Evolutionary conservation across 2,329 filamentous ascomycete species (phyloP).

Genomic region (Sporothrix pallida): DNA sequence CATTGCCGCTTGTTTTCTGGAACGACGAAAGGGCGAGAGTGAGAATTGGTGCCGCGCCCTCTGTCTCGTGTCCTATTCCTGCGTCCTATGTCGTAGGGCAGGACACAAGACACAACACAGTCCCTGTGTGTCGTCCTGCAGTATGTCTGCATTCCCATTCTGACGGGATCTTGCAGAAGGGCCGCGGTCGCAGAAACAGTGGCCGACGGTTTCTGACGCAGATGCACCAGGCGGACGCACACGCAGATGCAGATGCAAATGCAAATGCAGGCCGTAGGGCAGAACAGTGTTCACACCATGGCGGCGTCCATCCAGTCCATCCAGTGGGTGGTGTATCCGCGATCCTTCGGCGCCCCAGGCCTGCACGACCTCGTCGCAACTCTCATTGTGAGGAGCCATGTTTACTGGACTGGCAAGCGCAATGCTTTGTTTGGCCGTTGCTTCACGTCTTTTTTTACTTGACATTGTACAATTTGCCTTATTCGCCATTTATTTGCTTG

Average conservation of each 20-base stretch:
- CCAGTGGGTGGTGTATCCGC: slow-evolving; percentile 6
- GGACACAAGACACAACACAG: background rate
- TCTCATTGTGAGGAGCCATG: background rate
- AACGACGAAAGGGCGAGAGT: background rate
- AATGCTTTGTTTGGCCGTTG: too few species aligned
- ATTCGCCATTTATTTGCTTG: background rate
- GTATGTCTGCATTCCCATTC: background rate
- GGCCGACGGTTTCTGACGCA: background rate
- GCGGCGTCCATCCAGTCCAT: background rate
- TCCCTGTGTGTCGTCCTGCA: slow-evolving; percentile 21
- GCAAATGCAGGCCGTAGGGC: slow-evolving; percentile 34
- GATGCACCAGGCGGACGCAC: slow-evolving; percentile 14
- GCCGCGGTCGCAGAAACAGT: slow-evolving; percentile 29
- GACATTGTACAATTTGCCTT: too few species aligned
- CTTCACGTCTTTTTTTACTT: background rate
- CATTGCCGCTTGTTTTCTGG: background rate
- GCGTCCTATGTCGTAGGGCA: slow-evolving; percentile 5
- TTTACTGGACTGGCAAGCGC: background rate
- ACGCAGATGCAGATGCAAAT: slow-evolving; percentile 20
- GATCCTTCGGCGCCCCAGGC: slow-evolving; percentile 3
- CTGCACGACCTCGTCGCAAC: slow-evolving; percentile 24
- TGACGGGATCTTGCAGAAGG: slow-evolving; percentile 29
- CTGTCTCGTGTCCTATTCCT: background rate
- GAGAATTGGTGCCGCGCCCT: background rate
- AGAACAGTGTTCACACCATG: slow-evolving; percentile 26